phyloP scores from a whole-genome alignment of 768 basidiomycete species.

The Lactarius indigo region DNA sequence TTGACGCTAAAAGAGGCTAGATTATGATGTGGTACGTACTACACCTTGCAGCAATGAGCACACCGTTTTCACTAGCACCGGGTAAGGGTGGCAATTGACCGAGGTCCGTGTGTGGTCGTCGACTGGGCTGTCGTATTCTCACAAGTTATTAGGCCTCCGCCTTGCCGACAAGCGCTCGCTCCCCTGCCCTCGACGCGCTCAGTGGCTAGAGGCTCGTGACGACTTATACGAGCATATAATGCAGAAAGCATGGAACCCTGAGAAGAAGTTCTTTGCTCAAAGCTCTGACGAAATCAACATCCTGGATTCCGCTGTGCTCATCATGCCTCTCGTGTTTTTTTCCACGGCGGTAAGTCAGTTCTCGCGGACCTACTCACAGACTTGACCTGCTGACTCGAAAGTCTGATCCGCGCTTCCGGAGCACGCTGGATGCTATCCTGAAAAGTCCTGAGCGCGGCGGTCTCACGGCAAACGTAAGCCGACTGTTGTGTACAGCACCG shows the following conservation, averaged over 20 bases:
- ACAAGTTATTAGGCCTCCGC: constrained; percentile 54
- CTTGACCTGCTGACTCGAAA: constrained; percentile 29
- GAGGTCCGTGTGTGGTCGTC: constrained; percentile 46
- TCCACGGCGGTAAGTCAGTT: constrained; percentile 60
- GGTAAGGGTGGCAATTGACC: constrained; percentile 86
- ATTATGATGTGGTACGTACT: constrained; percentile 81
- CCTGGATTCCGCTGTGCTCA: constrained; percentile 83
- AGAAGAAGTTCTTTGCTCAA: constrained; percentile 72
- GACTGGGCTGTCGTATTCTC: not conserved
- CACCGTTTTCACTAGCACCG: constrained; percentile 1
- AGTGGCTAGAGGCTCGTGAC: constrained; percentile 78
- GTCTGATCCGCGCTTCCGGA: constrained; percentile 87
- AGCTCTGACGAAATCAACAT: constrained; percentile 83
- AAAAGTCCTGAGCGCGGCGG: constrained; percentile 88
- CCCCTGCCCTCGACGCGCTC: constrained; percentile 68
- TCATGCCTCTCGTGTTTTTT: constrained; percentile 94
- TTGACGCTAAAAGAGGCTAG: constrained; percentile 35
- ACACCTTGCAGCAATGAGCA: not conserved
- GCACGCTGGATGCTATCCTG: constrained; percentile 79
- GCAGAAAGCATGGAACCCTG: constrained; percentile 79
- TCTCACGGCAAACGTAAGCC: constrained; percentile 75
- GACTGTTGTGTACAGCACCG: not conserved
- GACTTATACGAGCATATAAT: constrained; percentile 91
- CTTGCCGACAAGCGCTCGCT: constrained; percentile 93
- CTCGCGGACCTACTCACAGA: constrained; percentile 1